Conservation (phyloP, 176 grass and related monocot species). For the Cocos nucifera region DNA sequence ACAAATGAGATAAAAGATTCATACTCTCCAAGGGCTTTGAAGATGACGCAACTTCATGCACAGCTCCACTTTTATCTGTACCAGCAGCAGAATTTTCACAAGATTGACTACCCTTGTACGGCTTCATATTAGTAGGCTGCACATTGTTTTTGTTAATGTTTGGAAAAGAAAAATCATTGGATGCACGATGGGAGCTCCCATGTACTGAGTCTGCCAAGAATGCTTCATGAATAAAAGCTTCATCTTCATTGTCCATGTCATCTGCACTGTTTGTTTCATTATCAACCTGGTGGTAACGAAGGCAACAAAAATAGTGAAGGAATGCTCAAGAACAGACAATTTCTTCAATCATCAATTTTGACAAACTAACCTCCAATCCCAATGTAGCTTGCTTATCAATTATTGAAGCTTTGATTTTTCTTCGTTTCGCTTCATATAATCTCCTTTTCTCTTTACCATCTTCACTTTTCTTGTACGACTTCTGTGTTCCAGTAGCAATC, state of each 20-base stretch:
- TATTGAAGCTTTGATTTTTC: constrained; percentile 50
- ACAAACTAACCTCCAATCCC: constrained; percentile 55
- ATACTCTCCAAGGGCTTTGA: constrained; percentile 13
- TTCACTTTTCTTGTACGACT: constrained; percentile 73
- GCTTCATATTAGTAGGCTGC: constrained; percentile 5
- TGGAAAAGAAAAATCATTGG: constrained; percentile 27
- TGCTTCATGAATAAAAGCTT: constrained; percentile 94
- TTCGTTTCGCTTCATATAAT: constrained; percentile 67
- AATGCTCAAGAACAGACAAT: background rate
- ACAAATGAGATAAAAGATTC: constrained; percentile 9
- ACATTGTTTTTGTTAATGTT: constrained; percentile 19
- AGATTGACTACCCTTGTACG: constrained; percentile 16
- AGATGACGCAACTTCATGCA: constrained; percentile 22
- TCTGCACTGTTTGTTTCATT: constrained; percentile 32
- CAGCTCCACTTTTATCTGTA: constrained; percentile 24
- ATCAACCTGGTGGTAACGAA: constrained; percentile 32
- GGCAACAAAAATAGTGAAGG: background rate
- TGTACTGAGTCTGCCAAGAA: constrained; percentile 70
- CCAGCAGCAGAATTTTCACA: constrained; percentile 28
- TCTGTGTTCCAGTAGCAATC: constrained; percentile 67
- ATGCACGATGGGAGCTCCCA: constrained; percentile 23
- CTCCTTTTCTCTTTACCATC: constrained; percentile 54
- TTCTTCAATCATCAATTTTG: too few relatives aligned
- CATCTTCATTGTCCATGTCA: constrained; percentile 43
- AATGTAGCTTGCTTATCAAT: constrained; percentile 16